Evolutionary conservation across 2,329 filamentous ascomycete genomes (phyloP).

Genomic region (Parastagonospora avenae): DNA sequence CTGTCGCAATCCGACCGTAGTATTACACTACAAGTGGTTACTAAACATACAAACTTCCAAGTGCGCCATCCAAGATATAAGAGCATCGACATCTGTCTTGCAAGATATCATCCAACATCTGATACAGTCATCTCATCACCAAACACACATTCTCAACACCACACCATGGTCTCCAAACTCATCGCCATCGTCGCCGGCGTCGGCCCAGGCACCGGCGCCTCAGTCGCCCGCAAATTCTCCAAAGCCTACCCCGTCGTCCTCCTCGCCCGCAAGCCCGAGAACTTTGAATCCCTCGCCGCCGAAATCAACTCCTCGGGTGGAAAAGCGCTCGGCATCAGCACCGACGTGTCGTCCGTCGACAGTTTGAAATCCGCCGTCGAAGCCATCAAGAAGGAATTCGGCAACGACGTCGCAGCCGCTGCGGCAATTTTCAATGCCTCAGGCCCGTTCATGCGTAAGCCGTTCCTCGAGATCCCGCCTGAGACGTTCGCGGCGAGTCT

Average conservation of each 20-base stretch:
- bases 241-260: constrained; percentile 73
- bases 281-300: constrained; percentile 67
- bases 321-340: constrained; percentile 70
- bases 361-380: constrained; percentile 66
- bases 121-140: not conserved
- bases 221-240: constrained; percentile 65
- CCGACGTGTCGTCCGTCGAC: constrained; percentile 64
- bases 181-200: constrained; percentile 74
- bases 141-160: not conserved
- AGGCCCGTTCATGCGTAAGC: constrained; percentile 63
- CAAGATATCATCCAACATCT: not conserved
- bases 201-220: constrained; percentile 72
- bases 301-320: constrained; percentile 73
- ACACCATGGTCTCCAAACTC: constrained; percentile 54
- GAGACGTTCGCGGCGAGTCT: constrained; percentile 61
- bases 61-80: not conserved
- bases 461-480: constrained; percentile 65
- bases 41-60: constrained; percentile 21
- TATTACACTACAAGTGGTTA: constrained; percentile 30
- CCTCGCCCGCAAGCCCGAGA: constrained; percentile 70
- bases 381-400: constrained; percentile 65
- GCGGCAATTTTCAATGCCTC: constrained; percentile 75
- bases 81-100: not conserved
- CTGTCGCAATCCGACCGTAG: constrained; percentile 21
- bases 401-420: constrained; percentile 50